These are phyloP conservation scores for Somion occarium DNA, from an alignment of 1,284 basidiomycete genomes.

Conservation along the genomic window DNA sequence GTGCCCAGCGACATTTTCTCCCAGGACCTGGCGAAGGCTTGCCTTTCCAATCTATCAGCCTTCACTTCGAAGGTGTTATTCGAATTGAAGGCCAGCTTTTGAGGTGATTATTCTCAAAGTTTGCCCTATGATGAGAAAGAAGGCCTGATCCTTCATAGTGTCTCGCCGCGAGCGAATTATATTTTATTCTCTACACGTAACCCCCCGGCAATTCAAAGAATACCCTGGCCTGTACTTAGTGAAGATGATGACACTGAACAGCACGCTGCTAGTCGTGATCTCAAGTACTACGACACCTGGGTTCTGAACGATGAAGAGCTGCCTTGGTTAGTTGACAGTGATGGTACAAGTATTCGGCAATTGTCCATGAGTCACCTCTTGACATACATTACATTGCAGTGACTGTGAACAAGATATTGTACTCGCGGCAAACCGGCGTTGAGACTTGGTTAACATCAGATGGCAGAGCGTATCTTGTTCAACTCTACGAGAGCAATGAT, in stretches of 20 bases:
- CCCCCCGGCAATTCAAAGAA: conserved; percentile 70
- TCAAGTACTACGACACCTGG: conserved; percentile 63
- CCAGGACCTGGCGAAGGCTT: conserved; percentile 77
- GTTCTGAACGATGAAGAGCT: conserved; percentile 63
- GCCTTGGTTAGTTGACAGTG: conserved; percentile 65
- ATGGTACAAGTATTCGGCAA: conserved; percentile 43
- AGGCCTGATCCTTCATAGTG: conserved; percentile 34
- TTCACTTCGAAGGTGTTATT: conserved; percentile 81
- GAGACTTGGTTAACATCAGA: conserved; percentile 83
- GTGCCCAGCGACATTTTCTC: conserved; percentile 61
- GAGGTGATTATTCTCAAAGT: conserved; percentile 41
- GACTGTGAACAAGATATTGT: conserved; percentile 50
- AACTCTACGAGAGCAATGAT: conserved; percentile 34
- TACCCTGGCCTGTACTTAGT: conserved; percentile 70
- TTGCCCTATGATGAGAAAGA: conserved; percentile 1
- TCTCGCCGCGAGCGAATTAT: conserved; percentile 65
- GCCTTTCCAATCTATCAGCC: conserved; percentile 55
- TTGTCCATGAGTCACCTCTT: neutral
- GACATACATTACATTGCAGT: conserved; percentile 37
- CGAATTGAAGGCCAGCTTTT: conserved; percentile 72
- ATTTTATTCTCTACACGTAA: conserved; percentile 68
- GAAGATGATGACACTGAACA: conserved; percentile 24
- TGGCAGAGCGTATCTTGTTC: conserved; percentile 73
- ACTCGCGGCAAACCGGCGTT: conserved; percentile 52
- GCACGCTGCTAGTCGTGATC: conserved; percentile 7